Evolutionary conservation across 2,329 filamentous ascomycete species (phyloP), one percentile per base, ranked within the genome.

Genomic region (Curvularia hawaiiensis): DNA sequence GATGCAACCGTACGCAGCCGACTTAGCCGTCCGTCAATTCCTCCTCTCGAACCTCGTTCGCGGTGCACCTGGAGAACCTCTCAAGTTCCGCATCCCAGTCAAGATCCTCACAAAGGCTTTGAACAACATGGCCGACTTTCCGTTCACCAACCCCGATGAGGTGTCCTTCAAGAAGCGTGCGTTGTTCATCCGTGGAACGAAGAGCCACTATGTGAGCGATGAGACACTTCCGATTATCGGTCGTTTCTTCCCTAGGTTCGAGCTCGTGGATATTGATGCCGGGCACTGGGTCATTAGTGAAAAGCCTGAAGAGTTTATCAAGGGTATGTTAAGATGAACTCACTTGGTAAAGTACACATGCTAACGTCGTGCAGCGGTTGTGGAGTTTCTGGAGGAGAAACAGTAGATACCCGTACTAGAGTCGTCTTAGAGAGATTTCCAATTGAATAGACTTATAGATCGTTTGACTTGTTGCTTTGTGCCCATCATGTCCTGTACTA

Each of bases 261-360:
- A 85, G 72, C 70, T 95, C 30, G 85, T 82, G 48, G 89, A 94
- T 76, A 79, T 96, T 31, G 88, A 95, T 38, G 84, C 88, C 9
- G 92, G 92, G 0, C 92, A 96, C 75, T 96, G 92, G 92, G 80
- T 96, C 5, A 92, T 94, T 61, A 91, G 90, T n/a, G 92, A 96
- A 80, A 88, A 92, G 67, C 91, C 92, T 0, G 87, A 92, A 70
- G 87, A 82, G 10, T 96, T 96, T 64, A 85, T 88, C 71, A 79
- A 84, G 82, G 88, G 90, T 92, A 73, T 74, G 84, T 24, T 7
- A 11, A 9, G 6, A 26, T 16, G n/a, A 6, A 2, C 9, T 18
- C 3, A 35, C 8, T 33, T 8, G 5, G 26, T 14, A 24, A 1
- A 9, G 26, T 6, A 26, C 3, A 9, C 35, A 16, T 46, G 35